These are phyloP conservation scores for Tilletia setariae DNA, from an alignment of 1,284 basidiomycete species.

Conservation along the genomic window DNA sequence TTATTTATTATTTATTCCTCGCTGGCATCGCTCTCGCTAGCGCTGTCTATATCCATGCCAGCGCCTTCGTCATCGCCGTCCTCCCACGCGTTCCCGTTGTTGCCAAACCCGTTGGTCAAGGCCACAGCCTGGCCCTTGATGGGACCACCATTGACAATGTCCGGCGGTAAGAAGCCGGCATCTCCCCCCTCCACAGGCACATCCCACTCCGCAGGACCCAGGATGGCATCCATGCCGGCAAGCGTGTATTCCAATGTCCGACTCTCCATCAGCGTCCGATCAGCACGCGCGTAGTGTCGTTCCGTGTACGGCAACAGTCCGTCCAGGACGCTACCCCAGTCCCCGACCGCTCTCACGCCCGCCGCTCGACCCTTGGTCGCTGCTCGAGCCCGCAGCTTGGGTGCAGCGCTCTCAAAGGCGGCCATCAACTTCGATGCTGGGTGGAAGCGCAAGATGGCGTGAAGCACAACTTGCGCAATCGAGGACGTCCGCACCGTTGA, in stretches of 20 bases:
- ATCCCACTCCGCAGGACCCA: slow-evolving; percentile 35
- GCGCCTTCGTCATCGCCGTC: not conserved
- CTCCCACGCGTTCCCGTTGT: not conserved
- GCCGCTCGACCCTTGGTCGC: slow-evolving; percentile 54
- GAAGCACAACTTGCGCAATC: slow-evolving; percentile 82
- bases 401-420: slow-evolving; percentile 62
- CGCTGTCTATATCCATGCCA: not conserved
- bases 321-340: slow-evolving; percentile 67
- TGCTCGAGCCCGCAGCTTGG: slow-evolving; percentile 17
- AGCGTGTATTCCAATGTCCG: slow-evolving; percentile 89
- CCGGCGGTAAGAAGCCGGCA: not conserved
- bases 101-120: not conserved
- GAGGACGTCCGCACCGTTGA: slow-evolving; percentile 76
- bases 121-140: not conserved
- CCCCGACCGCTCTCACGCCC: slow-evolving; percentile 32
- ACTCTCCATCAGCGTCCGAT: slow-evolving; percentile 83
- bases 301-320: slow-evolving; percentile 89
- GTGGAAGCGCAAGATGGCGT: slow-evolving; percentile 74
- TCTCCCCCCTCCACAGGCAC: slow-evolving; percentile 9
- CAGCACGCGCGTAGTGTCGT: slow-evolving; percentile 79
- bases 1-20: slow-evolving; percentile 9
- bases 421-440: slow-evolving; percentile 69
- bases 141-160: not conserved
- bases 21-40: slow-evolving; percentile 11
- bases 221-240: slow-evolving; percentile 73